Evolutionary conservation across 257 asterid genomes (phyloP), one percentile per base, ranked within the genome.

Genomic region (Solanum piurae): DNA sequence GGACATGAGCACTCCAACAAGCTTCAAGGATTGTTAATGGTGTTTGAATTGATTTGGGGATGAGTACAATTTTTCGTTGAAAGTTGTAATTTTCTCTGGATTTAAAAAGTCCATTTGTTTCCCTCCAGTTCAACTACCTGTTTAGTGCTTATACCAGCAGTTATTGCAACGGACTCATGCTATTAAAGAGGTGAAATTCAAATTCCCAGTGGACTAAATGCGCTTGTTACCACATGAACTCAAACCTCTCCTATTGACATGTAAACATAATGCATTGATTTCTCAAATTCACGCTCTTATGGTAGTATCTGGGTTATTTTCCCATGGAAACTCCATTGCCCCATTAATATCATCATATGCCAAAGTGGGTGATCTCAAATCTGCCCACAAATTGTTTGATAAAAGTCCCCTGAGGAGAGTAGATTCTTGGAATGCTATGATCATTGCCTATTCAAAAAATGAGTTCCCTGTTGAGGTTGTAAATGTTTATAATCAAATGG

Each of bases 381-480:
- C 84, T 52, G 98, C 97, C 87, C 93, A 74, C 66, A 90, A 92
- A 72, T 34, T 96, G 94, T 95, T 96, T 92, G 99, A 93, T 52
- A 80, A 66, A 91, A 86, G 91, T 93, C 92, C 98, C 0, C 66
- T 87, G 1, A 90, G 92, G 91, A 89, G 93, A 29, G 76, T 92
- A 37, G 92, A 89, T 87, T 90, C 94, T 87, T 96, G 98, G 95
- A 96, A 95, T 38, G 97, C 98, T 21, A 89, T 96, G 90, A 88
- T 96, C 83, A 87, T 91, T 25, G 94, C 89, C 12, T 92, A 90
- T 87, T 94, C 94, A 38, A 92, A 94, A 20, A 86, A 88, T 33
- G 90, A 92, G 84, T 64, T 16, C 69, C 92, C 91, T 0, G 23
- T 14, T 31, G 91, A 92, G 88, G 97, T 91, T 80, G 27, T 93